These are phyloP conservation scores for Phanerochaete sordida DNA, from an alignment of 768 basidiomycete species.

Conservation along the genomic window DNA sequence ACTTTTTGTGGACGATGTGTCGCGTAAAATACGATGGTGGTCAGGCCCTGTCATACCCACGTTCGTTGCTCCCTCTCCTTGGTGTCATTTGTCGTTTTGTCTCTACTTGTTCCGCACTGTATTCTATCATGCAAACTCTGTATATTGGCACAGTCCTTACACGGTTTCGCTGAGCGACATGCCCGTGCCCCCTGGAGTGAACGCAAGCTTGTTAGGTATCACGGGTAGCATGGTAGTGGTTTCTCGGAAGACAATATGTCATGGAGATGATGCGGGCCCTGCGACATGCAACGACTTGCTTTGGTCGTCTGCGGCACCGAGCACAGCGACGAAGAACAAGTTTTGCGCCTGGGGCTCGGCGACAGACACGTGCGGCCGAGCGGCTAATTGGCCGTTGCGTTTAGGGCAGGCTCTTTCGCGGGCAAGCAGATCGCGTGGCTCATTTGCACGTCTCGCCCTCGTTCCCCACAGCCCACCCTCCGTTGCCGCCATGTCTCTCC, in stretches of 20 bases:
- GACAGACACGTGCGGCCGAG: background rate
- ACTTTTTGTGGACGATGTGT: background rate
- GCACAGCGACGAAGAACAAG: too few relatives aligned
- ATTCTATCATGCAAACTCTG: background rate
- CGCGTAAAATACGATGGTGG: background rate
- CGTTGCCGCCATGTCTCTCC: conserved; percentile 29
- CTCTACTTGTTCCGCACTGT: too few relatives aligned
- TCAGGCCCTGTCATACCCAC: background rate
- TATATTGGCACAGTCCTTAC: background rate
- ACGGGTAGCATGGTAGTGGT: too few relatives aligned
- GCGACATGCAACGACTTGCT: too few relatives aligned
- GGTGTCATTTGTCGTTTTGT: background rate
- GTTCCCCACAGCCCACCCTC: background rate
- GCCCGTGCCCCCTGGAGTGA: background rate
- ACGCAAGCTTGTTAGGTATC: too few relatives aligned
- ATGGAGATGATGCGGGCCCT: too few relatives aligned
- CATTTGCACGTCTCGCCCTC: conserved; percentile 3
- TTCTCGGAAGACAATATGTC: too few relatives aligned
- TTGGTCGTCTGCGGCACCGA: too few relatives aligned
- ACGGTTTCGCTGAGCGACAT: background rate
- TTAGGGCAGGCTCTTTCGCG: conserved; percentile 35
- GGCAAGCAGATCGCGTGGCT: conserved; percentile 11
- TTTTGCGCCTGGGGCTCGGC: too few relatives aligned
- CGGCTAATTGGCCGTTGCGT: background rate
- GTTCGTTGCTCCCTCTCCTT: background rate